These are phyloP conservation scores for Exophiala sideris DNA, from an alignment of 2,329 filamentous ascomycete species.

Conservation along the genomic window DNA sequence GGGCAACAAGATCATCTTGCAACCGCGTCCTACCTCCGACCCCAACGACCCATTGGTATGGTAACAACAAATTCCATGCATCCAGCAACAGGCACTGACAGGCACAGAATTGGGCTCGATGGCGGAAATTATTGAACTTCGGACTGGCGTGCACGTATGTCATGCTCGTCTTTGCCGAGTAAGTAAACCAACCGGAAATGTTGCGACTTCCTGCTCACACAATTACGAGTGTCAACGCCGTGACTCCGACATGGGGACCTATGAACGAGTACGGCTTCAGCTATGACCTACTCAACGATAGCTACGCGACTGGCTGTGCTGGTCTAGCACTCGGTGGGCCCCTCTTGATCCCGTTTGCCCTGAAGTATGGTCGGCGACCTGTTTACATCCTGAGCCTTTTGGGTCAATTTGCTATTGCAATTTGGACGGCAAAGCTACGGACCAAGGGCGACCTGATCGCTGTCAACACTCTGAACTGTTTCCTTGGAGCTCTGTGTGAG, in stretches of 20 bases:
- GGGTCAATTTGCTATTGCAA: slow-evolving; percentile 35
- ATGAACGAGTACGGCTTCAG: slow-evolving; percentile 46
- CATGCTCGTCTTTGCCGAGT: slow-evolving; percentile 42
- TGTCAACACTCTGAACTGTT: slow-evolving; percentile 44
- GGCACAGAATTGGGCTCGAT: slow-evolving; percentile 43
- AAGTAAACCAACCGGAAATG: neutral
- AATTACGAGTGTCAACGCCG: neutral
- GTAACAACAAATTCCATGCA: slow-evolving; percentile 39
- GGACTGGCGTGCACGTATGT: slow-evolving; percentile 43
- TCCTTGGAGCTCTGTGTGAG: slow-evolving; percentile 45
- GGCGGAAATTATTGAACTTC: slow-evolving; percentile 43
- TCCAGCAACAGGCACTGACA: neutral
- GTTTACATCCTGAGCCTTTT: slow-evolving; percentile 45
- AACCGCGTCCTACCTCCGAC: slow-evolving; percentile 37
- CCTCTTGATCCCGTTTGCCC: slow-evolving; percentile 45
- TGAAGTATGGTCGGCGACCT: slow-evolving; percentile 47
- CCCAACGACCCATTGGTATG: slow-evolving; percentile 41
- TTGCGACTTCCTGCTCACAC: too few species aligned
- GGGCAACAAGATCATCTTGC: slow-evolving; percentile 28
- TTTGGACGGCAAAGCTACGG: slow-evolving; percentile 46
- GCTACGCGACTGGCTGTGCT: slow-evolving; percentile 44
- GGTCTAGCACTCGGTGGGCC: slow-evolving; percentile 42
- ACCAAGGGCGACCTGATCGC: slow-evolving; percentile 44
- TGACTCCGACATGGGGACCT: slow-evolving; percentile 30
- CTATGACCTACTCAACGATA: slow-evolving; percentile 43